Conservation (phyloP, 805 yeast genomes). For the Hanseniaspora lachancei region DNA sequence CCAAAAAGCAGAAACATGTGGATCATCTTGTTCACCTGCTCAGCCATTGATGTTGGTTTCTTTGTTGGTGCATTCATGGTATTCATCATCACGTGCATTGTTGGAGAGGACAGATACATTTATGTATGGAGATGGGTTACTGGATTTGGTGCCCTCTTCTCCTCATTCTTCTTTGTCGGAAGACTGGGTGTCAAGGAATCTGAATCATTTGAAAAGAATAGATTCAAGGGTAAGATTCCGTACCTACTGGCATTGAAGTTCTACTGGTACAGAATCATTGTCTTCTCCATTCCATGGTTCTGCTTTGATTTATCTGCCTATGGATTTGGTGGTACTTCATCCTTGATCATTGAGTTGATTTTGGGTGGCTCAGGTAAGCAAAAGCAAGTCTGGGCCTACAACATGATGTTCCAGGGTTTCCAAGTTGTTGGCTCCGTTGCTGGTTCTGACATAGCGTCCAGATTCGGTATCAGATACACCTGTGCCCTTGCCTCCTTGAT, state of each 20-base stretch:
- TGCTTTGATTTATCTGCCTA: constrained; percentile 78
- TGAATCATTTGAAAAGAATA: constrained; percentile 53
- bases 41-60: constrained; percentile 78
- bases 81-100: constrained; percentile 73
- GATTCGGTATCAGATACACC: constrained; percentile 26
- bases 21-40: constrained; percentile 78
- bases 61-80: constrained; percentile 78
- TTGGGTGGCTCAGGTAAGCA: constrained; percentile 44
- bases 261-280: constrained; percentile 66
- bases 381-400: constrained; percentile 80
- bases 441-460: constrained; percentile 80
- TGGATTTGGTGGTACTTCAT: constrained; percentile 75
- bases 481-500: constrained; percentile 16
- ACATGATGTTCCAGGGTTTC: constrained; percentile 72
- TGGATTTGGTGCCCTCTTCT: constrained; percentile 84
- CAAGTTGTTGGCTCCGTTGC: constrained; percentile 81
- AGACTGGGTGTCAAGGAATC: constrained; percentile 68
- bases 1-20: constrained; percentile 76
- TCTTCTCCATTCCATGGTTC: constrained; percentile 77
- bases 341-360: constrained; percentile 48
- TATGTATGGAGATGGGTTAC: constrained; percentile 87
- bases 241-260: constrained; percentile 56
- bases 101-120: constrained; percentile 51
- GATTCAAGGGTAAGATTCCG: constrained; percentile 56
- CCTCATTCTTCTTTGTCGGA: constrained; percentile 60